Conservation (phyloP, 371 early-diverging fungal genomes). For the Mucor indicus region DNA sequence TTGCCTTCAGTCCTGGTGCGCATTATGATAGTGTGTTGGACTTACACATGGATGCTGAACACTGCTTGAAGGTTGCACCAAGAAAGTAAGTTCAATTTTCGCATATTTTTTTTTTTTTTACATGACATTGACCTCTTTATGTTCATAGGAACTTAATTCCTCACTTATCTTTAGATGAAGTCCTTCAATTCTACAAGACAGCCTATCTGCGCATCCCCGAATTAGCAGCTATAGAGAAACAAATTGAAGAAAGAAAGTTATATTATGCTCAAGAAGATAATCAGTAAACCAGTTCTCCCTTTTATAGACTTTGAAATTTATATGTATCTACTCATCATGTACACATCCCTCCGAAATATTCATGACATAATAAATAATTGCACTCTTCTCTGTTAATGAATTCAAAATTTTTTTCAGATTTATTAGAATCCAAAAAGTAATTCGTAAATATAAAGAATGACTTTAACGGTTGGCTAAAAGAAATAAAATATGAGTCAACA, state of each 20-base stretch:
- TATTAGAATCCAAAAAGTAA: no score
- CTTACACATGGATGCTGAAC: conserved; percentile 81
- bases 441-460: no score
- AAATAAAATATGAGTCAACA: neutral
- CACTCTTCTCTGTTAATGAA: no score
- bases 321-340: no score
- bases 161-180: conserved; percentile 42
- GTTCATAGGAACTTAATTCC: conserved; percentile 37
- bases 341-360: neutral
- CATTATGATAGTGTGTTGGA: conserved; percentile 88
- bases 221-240: conserved; percentile 35
- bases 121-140: neutral
- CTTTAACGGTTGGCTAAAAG: conserved; percentile 32
- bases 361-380: no score
- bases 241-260: conserved; percentile 40
- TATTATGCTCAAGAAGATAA: conserved; percentile 51
- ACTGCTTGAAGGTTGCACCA: conserved; percentile 85
- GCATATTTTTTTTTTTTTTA: neutral
- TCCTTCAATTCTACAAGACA: conserved; percentile 30
- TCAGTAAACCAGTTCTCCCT: conserved; percentile 10
- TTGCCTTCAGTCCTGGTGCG: conserved; percentile 93
- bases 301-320: no score
- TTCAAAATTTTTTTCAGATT: no score
- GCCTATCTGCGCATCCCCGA: conserved; percentile 41
- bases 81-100: conserved; percentile 37